phyloP scores from a whole-genome alignment of 83 land plant genomes.

The Thuja plicata region DNA sequence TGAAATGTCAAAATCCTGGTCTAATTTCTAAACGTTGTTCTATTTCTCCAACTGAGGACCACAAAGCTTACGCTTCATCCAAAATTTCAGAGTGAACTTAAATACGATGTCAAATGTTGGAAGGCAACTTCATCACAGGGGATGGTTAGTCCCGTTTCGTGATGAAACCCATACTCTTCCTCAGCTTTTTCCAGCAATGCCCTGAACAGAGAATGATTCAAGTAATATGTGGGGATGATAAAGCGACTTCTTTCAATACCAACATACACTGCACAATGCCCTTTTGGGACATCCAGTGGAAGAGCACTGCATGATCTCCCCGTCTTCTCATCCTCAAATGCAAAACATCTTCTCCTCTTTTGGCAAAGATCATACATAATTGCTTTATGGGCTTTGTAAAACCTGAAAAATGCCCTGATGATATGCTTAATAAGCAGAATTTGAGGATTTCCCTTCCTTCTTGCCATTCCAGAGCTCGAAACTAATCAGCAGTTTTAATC shows the following conservation, averaged over 20 bases:
- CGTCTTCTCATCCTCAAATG: not conserved
- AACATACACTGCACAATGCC: constrained; percentile 19
- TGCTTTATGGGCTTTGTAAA: not conserved
- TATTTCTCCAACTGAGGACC: not conserved
- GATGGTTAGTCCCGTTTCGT: constrained; percentile 5
- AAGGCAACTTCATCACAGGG: constrained; percentile 10
- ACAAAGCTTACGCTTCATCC: not conserved
- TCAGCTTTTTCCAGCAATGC: constrained; percentile 22
- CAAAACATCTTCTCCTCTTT: not conserved
- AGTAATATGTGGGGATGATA: constrained; percentile 30
- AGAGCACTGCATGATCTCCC: not conserved
- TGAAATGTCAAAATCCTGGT: not conserved
- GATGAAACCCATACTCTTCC: constrained; percentile 37
- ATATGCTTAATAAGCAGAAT: not conserved
- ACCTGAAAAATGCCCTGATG: not conserved
- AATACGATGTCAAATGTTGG: not conserved
- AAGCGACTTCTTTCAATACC: constrained; percentile 27
- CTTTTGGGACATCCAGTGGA: not conserved
- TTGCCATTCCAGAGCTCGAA: not conserved
- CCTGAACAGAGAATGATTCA: constrained; percentile 31
- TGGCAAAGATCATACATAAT: not conserved
- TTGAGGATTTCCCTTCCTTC: not conserved
- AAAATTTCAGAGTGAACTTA: not conserved
- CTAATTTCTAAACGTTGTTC: not conserved
- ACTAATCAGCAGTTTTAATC: not conserved